phyloP scores from a whole-genome alignment of 2,329 filamentous ascomycete genomes.

The Penicillium sp. region DNA sequence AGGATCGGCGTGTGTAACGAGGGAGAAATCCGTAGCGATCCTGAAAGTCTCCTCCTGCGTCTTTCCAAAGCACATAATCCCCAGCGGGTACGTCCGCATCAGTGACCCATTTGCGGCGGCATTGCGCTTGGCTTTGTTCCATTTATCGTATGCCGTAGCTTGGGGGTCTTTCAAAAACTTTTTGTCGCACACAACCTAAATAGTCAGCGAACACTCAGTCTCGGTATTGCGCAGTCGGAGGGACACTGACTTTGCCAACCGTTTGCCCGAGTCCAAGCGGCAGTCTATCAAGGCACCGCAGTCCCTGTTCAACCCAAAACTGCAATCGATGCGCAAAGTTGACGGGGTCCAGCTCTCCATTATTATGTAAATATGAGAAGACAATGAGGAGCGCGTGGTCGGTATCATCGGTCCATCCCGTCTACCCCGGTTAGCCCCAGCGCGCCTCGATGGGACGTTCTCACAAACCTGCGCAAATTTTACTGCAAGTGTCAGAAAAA shows the following conservation, averaged over 20 bases:
- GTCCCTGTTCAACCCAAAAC: constrained; percentile 13
- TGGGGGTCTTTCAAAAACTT: not conserved
- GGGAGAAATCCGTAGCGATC: not conserved
- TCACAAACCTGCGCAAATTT: not conserved
- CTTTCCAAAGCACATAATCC: not conserved
- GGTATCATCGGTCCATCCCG: constrained; percentile 8
- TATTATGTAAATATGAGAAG: not conserved
- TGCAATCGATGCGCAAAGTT: not conserved
- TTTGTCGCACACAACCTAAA: constrained; percentile 5
- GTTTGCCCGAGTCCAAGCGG: constrained; percentile 5
- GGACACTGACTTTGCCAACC: not conserved
- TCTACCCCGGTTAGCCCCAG: not conserved
- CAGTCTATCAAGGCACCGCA: constrained; percentile 3
- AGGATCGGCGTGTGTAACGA: constrained; percentile 1
- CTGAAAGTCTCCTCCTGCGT: constrained; percentile 4
- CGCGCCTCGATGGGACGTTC: not conserved
- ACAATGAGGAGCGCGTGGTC: constrained; percentile 6
- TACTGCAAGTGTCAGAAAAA: not conserved
- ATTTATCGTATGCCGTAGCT: not conserved
- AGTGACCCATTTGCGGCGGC: constrained; percentile 6
- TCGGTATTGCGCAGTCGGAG: not conserved
- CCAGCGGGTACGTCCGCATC: constrained; percentile 8
- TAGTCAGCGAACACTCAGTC: not conserved
- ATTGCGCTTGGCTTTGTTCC: not conserved
- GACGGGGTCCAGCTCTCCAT: not conserved